These are phyloP conservation scores for Epichloe sibirici DNA, from an alignment of 2,329 filamentous ascomycete species.

Conservation along the genomic window DNA sequence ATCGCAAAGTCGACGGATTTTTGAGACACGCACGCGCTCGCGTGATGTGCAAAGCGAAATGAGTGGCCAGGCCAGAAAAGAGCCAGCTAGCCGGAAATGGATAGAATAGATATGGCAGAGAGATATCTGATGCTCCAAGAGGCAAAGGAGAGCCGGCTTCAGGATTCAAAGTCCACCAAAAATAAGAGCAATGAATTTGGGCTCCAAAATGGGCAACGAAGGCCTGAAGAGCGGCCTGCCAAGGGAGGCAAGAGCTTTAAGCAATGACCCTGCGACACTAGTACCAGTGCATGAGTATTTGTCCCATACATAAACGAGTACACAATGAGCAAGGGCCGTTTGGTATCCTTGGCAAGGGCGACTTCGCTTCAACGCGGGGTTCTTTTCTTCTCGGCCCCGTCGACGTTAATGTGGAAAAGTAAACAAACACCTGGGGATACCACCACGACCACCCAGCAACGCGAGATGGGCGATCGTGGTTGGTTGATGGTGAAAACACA, in stretches of 20 bases:
- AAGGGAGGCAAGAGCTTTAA: background rate
- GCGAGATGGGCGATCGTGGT: background rate
- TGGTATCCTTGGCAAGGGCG: background rate
- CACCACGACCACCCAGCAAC: conserved; percentile 12
- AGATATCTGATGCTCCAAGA: background rate
- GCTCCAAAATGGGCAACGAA: background rate
- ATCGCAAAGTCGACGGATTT: background rate
- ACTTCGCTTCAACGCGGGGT: conserved; percentile 11
- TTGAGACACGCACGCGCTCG: conserved; percentile 1
- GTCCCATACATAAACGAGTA: background rate
- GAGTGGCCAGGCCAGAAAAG: background rate
- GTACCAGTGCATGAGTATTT: background rate
- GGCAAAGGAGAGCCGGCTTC: background rate
- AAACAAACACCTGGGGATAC: conserved; percentile 12
- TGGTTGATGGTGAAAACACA: background rate
- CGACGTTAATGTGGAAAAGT: conserved; percentile 7
- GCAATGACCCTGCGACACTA: background rate
- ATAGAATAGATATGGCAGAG: background rate
- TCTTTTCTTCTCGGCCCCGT: conserved; percentile 5
- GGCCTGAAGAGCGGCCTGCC: background rate
- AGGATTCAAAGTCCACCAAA: background rate
- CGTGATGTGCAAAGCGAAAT: background rate
- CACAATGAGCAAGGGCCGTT: background rate
- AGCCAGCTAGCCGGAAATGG: background rate
- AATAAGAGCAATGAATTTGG: background rate